Evolutionary conservation across 805 yeast species (phyloP).

Genomic region (Candida endomychidarum): DNA sequence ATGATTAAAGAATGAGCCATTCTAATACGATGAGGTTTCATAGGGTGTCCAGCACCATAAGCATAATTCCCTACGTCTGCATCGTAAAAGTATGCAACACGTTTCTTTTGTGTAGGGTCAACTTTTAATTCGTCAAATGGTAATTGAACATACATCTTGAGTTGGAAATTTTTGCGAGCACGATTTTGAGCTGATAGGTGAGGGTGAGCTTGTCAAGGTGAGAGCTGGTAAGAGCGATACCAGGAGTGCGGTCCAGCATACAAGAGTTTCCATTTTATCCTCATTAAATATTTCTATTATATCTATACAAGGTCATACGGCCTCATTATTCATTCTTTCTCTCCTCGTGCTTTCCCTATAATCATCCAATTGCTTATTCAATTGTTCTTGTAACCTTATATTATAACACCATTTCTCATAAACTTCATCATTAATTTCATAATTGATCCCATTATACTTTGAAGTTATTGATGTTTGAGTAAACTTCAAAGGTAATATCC

Average conservation of each 20-base stretch:
- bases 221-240: not conserved
- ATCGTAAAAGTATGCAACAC: conserved; percentile 46
- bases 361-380: conserved; percentile 41
- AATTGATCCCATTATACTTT: conserved; percentile 50
- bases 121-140: conserved; percentile 48
- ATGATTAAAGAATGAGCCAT: conserved; percentile 96
- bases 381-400: conserved; percentile 44
- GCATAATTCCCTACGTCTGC: conserved; percentile 97
- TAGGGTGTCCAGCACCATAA: conserved; percentile 97
- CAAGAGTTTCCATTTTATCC: too few species aligned
- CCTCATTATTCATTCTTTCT: conserved; percentile 3
- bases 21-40: conserved; percentile 98
- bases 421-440: conserved; percentile 44
- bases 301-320: too few species aligned
- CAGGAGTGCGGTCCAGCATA: too few species aligned
- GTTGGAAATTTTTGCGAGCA: not conserved
- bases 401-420: conserved; percentile 41
- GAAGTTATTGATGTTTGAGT: conserved; percentile 21
- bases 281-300: too few species aligned
- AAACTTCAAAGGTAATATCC: conserved; percentile 63
- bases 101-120: conserved; percentile 39
- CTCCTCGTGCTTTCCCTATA: conserved; percentile 19
- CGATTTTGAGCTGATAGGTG: not conserved
- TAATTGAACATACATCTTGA: conserved; percentile 37
- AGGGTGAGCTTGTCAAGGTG: not conserved